Evolutionary conservation across 1,284 basidiomycete genomes (phyloP), one percentile per base, ranked within the genome.

Genomic region (Trichosporon asahii): DNA sequence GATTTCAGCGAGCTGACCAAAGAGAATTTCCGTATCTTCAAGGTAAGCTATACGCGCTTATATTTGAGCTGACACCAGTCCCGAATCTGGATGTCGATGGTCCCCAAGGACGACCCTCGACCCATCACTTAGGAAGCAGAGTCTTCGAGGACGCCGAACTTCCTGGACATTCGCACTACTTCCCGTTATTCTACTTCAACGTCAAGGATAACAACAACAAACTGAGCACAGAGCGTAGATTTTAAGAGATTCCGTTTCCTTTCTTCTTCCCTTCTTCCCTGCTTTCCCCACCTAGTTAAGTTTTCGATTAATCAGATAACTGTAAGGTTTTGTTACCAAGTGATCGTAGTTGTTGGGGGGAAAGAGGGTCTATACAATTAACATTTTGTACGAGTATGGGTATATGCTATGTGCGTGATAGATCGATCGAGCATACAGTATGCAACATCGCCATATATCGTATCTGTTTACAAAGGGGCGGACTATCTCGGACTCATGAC

Each of bases 1-100:
- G 96, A 99, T 84, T 98, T 99, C 85, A 88, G 96, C 76, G 95
- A 98, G 82, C 88, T 98, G 67, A 82, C 81, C 12, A 82, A 82
- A 71, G 81, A 82, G 75, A 80, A 80, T 67, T 82, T 82, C 68
- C 77, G 81, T 66, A 79, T 82, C 37, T 81, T 82, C 77, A 82
- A 82, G 72, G 77, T 78, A 65, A 66, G 74, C 23, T 53, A 18
- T 1, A 7, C 8, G 14, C 8, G 5, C 5, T 14, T 23, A 53
- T 25, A 14, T 3, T 21, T 18, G 18, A 7, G 49, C 64, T 72
- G 40, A 66, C 65, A 15, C 27, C 66, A 79, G 76, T 79, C 78
- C 23, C 75, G 79, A 33, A 81, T 82, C 64, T 81, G 80, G 80
- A 81, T 83, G 80, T 79, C 77, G 53, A 80, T 80, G 79, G 79